Evolutionary conservation across 768 basidiomycete genomes (phyloP), one percentile per base, ranked within the genome.

Genomic region (Kwoniella mangroviensis): DNA sequence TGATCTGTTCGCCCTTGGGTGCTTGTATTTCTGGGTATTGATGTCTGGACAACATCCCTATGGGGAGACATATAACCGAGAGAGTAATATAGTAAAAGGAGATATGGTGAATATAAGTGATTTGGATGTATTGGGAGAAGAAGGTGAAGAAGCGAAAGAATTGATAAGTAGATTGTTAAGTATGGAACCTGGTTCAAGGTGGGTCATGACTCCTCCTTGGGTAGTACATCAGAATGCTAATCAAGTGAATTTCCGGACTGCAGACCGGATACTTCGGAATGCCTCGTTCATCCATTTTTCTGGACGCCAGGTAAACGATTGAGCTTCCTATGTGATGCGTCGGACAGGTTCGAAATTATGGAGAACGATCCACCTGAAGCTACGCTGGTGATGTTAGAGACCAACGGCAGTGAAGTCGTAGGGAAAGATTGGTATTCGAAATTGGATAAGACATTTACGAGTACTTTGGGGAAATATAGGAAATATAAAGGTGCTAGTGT

Each of bases 321-420:
- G 4, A 89, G 88, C 61, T 99, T 99, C 87, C 86, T 99, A n/a
- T 95, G 96, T 83, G 97, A 98, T 72, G 93, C 94, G 0, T 97
- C 94, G 0, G 96, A 98, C 83, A 89, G 79, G 4, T 99, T 98
- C 82, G 97, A 98, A 83, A 94, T 94, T 81, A 96, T 98, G 93
- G 92, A 90, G 74, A 89, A 93, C 40, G 94, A 96, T 58, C 94
- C 95, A 0, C 90, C 89, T 67, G 93, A 96, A 67, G 86, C 88
- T 0, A 87, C 89, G 66, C 86, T 99, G 24, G 75, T 92, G 13
- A 84, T 86, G 12, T 87, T 99, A 19, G 97, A 99, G 84, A 86
- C 84, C 0, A 87, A 86, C 56, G 91, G 93, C 0, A 73, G 79
- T 41, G 82, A 84, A 10, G 90, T 98, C 59, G 91, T 99, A 2